Evolutionary conservation across 306 rosid species (phyloP), one percentile per base, ranked within the genome.

Genomic region (Delonix regia): DNA sequence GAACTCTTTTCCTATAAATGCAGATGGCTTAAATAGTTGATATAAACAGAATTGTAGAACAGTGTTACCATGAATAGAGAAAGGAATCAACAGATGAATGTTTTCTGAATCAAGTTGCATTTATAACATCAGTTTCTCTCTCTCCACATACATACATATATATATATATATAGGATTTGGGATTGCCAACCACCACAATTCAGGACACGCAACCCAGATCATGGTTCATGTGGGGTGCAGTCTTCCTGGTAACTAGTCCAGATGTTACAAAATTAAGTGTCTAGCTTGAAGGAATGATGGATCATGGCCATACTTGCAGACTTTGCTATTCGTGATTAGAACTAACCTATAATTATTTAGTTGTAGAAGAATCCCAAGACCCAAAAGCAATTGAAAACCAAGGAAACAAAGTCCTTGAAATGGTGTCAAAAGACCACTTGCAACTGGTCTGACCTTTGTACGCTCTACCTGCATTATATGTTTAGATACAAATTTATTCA

Each of bases 361-460:
- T 62, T 92, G 97, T 30, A 90, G 93, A 67, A 90, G 97, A 89
- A 92, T 86, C 21, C 93, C 95, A 81, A 94, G 97, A 78, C 97
- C 97, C 89, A 92, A 84, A 82, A 87, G 84, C 79, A 94, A 84
- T 79, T 94, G 99, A 81, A 88, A 88, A 77, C 97, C 99, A 73
- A 94, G 95, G 83, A 94, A 92, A 78, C 87, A 78, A 78, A 94
- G 83, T 48, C 99, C 97, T 81, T 92, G 89, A 86, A 91, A 88
- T 30, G 92, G 99, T 39, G 99, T 90, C 85, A 94, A 73, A 82
- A 81, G 82, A 83, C 97, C 94, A 87, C 99, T 89, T 68, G 99
- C 99, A 65, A 94, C 80, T 57, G 99, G 99, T 78, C 99, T 85
- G 59, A 74, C 80, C 83, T 90, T 94, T 71, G 99, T 94, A 39